A percentile compares a stretch with the other conserved stretches of the same genome.
phyloP scores from a whole-genome alignment of 139 green algal species.

The Volvox reticuliferus region DNA sequence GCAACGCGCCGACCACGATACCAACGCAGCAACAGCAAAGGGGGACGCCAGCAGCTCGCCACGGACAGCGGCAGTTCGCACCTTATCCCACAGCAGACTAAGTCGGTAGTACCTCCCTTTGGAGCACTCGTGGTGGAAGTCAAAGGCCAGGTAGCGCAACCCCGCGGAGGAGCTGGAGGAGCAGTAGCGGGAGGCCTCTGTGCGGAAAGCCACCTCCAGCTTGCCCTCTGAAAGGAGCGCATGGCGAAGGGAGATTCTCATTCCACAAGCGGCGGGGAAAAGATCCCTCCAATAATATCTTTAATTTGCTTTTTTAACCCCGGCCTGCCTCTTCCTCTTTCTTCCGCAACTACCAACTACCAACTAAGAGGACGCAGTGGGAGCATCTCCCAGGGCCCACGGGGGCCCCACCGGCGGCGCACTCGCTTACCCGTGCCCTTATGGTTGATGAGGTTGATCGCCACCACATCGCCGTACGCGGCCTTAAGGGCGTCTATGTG shows the following conservation, averaged over 20 bases:
- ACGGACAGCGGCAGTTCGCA: background rate
- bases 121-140: conserved; percentile 94
- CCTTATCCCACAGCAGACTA: conserved; percentile 76
- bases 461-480: conserved; percentile 70
- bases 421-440: conserved; percentile 59
- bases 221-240: conserved; percentile 84
- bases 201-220: conserved; percentile 73
- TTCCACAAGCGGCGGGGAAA: too few relatives aligned
- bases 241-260: too few relatives aligned
- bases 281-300: too few relatives aligned
- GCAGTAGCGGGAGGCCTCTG: conserved; percentile 44
- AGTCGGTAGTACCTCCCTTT: conserved; percentile 80
- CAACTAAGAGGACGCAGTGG: too few relatives aligned
- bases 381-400: too few relatives aligned
- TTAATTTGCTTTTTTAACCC: too few relatives aligned
- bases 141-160: conserved; percentile 80
- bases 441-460: conserved; percentile 90
- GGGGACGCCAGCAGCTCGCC: too few relatives aligned
- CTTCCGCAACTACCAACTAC: too few relatives aligned
- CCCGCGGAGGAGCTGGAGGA: background rate
- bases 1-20: too few relatives aligned
- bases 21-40: too few relatives aligned
- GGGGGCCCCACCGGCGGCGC: too few relatives aligned
- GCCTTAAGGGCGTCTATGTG: conserved; percentile 59
- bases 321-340: too few relatives aligned